Base-by-base conservation (phyloP, 371 early-diverging fungal species). In the Massospora cicadina region DNA sequence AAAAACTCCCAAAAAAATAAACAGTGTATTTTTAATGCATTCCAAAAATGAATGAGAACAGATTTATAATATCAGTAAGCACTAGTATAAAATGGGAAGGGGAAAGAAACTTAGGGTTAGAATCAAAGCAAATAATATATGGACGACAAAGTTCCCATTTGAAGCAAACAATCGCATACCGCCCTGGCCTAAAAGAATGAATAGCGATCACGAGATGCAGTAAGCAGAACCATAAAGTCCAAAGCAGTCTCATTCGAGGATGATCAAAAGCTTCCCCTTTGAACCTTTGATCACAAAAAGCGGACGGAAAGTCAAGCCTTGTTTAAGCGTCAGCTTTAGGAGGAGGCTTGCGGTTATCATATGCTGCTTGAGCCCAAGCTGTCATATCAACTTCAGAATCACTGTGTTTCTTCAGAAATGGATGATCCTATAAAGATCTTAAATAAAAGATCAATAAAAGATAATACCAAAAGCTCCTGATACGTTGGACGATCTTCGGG, bases 401-500 rank as follows among this genome's bases (percentile, higher is more conserved):
- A 31, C 82, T 74, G 65, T 80, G 80, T 57, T 76, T 77, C 28
- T 67, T 67, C 60, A 93, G 69, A 77, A 88, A 93, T 30, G 87
- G 81, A 68, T 88, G 89, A 60, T 82, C 80, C 74, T 75, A 65
- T 57, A 24, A 13, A 30, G 13, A 30, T 63, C 13, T 2, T 33
- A 27, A 21, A 12, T 13, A 53, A 3, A 32, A 54, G 26, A 43
- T 30, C 29, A 28, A 10, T 0, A 54, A 29, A 31, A 0, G 26
- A 54, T 12, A 71, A 27, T 71, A 72, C 76, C 68, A 88, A 68
- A 32, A 90, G 71, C 63, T 83, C 76, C 1, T 78, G 73, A 69
- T 88, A 90, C 25, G 80, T 81, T 13, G 87, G 88, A 21, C 94
- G 78, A 32, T 78, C 75, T 10, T 71, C 67, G 1, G 88, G 82